A percentile compares a stretch with the other conserved stretches of the same genome.
These are phyloP conservation scores for Antitrichia curtipendula DNA, from an alignment of 225 moss, liverwort and hornwort species.

Conservation along the genomic window DNA sequence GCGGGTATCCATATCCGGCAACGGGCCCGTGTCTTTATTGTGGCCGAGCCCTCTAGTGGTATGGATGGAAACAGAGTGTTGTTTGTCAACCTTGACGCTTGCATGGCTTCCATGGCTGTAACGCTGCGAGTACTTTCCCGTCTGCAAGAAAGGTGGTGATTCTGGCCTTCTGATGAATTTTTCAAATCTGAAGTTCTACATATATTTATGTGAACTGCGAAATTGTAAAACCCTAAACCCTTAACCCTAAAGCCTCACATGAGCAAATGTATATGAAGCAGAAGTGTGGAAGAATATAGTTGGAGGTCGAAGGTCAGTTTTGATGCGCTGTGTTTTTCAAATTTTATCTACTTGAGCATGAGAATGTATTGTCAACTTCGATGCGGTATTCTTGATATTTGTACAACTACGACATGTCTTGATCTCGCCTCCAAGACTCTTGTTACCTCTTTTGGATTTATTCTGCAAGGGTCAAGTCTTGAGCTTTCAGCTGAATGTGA, in stretches of 20 bases:
- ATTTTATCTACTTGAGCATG: neutral
- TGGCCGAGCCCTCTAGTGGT: conserved; percentile 57
- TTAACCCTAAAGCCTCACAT: neutral
- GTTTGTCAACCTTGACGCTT: conserved; percentile 90
- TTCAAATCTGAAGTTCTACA: neutral
- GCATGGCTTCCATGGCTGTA: conserved; percentile 95
- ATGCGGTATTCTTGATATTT: neutral
- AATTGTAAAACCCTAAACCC: neutral
- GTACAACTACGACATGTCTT: neutral
- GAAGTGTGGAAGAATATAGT: neutral
- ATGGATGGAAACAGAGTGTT: conserved; percentile 51
- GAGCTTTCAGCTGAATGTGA: neutral
- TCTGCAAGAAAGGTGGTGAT: conserved; percentile 53
- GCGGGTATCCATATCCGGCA: conserved; percentile 90
- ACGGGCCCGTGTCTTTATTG: conserved; percentile 85
- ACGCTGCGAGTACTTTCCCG: conserved; percentile 77
- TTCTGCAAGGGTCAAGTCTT: neutral
- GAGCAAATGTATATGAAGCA: neutral
- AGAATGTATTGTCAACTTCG: neutral
- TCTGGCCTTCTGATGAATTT: neutral
- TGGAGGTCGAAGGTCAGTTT: neutral
- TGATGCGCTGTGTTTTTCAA: neutral
- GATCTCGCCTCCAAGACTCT: neutral
- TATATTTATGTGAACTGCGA: neutral
- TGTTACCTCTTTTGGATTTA: neutral